These are phyloP conservation scores for Chlorella vulgaris DNA, from an alignment of 139 green algal species.

Conservation along the genomic window DNA sequence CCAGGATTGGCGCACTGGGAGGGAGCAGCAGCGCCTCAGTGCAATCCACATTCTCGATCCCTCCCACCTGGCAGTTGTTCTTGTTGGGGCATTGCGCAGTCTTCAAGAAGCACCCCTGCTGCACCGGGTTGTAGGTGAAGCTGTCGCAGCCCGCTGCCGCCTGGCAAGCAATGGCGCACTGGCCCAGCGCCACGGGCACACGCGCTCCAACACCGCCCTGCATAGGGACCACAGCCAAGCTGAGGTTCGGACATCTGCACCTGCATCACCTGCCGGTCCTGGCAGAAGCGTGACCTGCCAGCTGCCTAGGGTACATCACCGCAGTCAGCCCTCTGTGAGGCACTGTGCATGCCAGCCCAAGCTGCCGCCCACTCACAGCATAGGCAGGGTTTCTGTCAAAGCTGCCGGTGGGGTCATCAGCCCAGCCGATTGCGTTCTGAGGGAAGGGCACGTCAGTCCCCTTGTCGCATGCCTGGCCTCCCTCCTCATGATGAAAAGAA, in stretches of 20 bases:
- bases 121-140: constrained; percentile 43
- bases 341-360: too few species aligned
- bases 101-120: constrained; percentile 54
- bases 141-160: constrained; percentile 28
- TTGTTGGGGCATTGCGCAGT: constrained; percentile 13
- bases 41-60: background rate
- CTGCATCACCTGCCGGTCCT: too few species aligned
- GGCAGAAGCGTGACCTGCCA: too few species aligned
- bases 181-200: constrained; percentile 16
- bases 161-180: constrained; percentile 47
- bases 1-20: background rate
- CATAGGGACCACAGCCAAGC: background rate
- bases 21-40: too few species aligned
- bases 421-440: constrained; percentile 9
- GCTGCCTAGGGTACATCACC: too few species aligned
- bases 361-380: background rate
- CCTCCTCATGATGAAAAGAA: too few species aligned
- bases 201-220: constrained; percentile 41
- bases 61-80: constrained; percentile 32
- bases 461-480: too few species aligned
- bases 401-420: constrained; percentile 15
- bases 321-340: too few species aligned
- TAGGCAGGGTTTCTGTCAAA: constrained; percentile 24
- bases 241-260: too few species aligned
- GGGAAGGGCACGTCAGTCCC: too few species aligned